Evolutionary conservation across 108 stramenopile genomes (phyloP).

Genomic region (Cyclotella atomus): DNA sequence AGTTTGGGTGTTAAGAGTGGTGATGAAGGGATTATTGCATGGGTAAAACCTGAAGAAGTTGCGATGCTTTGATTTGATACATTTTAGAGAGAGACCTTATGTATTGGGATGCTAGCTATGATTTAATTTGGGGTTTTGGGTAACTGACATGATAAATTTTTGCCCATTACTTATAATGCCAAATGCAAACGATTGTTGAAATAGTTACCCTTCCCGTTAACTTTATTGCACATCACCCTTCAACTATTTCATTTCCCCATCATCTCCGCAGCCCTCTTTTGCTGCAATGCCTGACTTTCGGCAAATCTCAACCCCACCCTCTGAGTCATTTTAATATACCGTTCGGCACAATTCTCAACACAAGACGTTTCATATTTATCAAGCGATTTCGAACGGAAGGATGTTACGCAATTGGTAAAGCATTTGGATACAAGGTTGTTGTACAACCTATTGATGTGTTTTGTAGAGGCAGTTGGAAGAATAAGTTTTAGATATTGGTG

Average conservation of each 20-base stretch:
- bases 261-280: constrained; percentile 77
- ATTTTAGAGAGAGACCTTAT: no score
- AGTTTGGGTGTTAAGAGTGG: constrained; percentile 35
- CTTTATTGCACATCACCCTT: no score
- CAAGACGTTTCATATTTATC: constrained; percentile 81
- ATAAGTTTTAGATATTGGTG: not conserved
- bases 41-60: constrained; percentile 41
- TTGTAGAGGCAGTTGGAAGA: not conserved
- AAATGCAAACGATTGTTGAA: no score
- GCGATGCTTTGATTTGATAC: constrained; percentile 5
- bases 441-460: constrained; percentile 74
- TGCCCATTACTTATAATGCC: no score
- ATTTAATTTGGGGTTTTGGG: no score
- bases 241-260: not conserved
- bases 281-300: constrained; percentile 90
- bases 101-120: no score
- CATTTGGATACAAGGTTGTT: constrained; percentile 82
- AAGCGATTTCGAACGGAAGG: constrained; percentile 86
- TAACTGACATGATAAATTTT: no score
- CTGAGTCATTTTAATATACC: constrained; percentile 91
- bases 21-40: constrained; percentile 37
- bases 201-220: no score
- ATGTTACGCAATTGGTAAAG: constrained; percentile 77
- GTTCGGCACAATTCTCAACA: constrained; percentile 65
- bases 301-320: constrained; percentile 88